Conservation (phyloP, 139 green algal species). For the Chlamydomonas incerta region DNA sequence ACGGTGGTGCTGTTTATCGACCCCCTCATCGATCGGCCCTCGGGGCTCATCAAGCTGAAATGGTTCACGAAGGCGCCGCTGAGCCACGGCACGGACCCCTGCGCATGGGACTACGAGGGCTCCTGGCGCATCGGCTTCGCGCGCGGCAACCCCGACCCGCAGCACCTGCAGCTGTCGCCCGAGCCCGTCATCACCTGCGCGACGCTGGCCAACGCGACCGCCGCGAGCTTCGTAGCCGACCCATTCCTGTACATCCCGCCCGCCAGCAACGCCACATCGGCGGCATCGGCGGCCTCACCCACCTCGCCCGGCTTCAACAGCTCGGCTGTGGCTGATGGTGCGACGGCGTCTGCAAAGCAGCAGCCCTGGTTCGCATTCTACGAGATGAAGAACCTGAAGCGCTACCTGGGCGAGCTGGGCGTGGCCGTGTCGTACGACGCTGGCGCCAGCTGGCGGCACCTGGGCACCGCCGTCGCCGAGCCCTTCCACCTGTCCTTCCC, state of each 20-base stretch:
- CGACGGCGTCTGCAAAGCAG: too few species aligned
- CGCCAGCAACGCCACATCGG: neutral
- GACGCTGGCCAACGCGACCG: neutral
- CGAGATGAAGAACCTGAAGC: conserved; percentile 41
- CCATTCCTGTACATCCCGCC: conserved; percentile 31
- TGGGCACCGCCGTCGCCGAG: conserved; percentile 22
- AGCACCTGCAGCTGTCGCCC: neutral
- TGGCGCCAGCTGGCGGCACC: neutral
- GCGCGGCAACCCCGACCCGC: neutral
- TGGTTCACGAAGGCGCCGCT: conserved; percentile 26
- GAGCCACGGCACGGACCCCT: conserved; percentile 27
- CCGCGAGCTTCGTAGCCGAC: conserved; percentile 41
- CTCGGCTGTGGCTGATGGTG: neutral
- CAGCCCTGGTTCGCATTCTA: conserved; percentile 34
- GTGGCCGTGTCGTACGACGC: conserved; percentile 9
- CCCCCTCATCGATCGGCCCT: neutral
- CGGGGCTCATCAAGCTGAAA: conserved; percentile 9
- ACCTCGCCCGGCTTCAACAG: neutral
- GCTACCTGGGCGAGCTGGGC: conserved; percentile 27
- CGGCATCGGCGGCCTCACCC: neutral
- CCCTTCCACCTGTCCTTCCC: conserved; percentile 44
- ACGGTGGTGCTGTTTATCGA: neutral
- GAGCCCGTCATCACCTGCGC: conserved; percentile 21
- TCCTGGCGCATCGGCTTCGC: conserved; percentile 15
- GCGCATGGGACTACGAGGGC: conserved; percentile 42